Conservation (phyloP, 208 protist genomes). For the Trichomonas vaginalis region DNA sequence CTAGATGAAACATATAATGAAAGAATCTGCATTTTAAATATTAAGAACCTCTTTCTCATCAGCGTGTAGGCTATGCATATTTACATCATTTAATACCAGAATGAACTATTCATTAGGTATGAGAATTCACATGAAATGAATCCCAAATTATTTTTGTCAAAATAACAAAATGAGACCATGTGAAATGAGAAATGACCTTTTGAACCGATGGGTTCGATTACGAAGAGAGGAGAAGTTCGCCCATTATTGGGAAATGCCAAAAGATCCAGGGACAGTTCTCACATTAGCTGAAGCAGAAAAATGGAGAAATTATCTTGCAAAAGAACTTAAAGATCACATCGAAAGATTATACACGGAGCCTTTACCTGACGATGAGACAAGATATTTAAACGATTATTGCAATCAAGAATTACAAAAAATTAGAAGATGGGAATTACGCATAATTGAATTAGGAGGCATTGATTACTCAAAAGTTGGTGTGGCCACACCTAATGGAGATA, state of each 20-base stretch:
- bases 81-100: too few species aligned
- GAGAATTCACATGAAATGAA: too few species aligned
- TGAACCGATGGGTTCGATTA: neutral
- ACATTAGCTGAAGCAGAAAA: neutral
- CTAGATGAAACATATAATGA: too few species aligned
- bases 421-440: neutral
- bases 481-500: neutral
- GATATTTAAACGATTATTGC: neutral
- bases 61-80: too few species aligned
- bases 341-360: neutral
- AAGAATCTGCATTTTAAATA: too few species aligned
- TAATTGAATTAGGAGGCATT: neutral
- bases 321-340: neutral
- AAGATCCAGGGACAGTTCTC: neutral
- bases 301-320: neutral
- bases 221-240: neutral
- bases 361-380: neutral
- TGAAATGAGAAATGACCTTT: neutral
- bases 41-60: too few species aligned
- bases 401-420: neutral
- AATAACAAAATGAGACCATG: neutral
- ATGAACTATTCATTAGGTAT: too few species aligned
- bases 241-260: neutral
- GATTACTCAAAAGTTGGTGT: neutral
- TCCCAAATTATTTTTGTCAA: too few species aligned